A percentile compares a stretch with the other conserved stretches of the same genome.
These are phyloP conservation scores for Bruguiera parviflora DNA, from an alignment of 345 rosid species.

Conservation along the genomic window DNA sequence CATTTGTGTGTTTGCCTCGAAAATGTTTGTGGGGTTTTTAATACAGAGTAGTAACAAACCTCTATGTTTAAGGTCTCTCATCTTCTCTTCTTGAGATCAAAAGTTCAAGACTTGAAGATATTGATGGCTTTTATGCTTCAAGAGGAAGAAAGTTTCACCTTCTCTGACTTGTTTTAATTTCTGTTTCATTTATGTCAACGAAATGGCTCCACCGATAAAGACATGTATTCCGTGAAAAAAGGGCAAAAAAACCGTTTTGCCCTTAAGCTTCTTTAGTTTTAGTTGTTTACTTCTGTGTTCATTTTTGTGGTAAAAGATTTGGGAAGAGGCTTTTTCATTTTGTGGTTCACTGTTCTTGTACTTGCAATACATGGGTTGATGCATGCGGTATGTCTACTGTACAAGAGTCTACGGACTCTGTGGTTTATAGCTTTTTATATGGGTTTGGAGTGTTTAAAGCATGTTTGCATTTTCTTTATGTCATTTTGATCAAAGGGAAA, in stretches of 20 bases:
- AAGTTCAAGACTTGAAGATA: background rate
- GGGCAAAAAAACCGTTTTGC: background rate
- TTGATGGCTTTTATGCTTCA: background rate
- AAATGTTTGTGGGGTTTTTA: background rate
- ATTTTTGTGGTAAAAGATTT: no score
- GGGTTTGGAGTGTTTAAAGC: no score
- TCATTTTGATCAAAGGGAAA: no score
- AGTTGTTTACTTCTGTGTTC: no score
- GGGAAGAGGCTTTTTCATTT: no score
- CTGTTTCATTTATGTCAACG: background rate
- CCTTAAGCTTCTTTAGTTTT: background rate
- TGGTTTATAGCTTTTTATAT: no score
- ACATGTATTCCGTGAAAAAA: background rate
- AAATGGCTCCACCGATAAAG: background rate
- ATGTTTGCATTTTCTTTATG: no score
- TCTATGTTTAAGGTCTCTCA: background rate
- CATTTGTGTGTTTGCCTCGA: background rate
- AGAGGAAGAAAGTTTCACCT: background rate
- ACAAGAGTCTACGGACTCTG: no score
- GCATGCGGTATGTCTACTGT: no score
- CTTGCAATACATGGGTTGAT: no score
- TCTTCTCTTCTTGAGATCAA: background rate
- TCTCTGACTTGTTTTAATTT: background rate
- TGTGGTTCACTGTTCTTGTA: no score
- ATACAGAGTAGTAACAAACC: background rate